Evolutionary conservation across 148 eudicot genomes (phyloP), one percentile per base, ranked within the genome.

Genomic region (Rheum nobile): DNA sequence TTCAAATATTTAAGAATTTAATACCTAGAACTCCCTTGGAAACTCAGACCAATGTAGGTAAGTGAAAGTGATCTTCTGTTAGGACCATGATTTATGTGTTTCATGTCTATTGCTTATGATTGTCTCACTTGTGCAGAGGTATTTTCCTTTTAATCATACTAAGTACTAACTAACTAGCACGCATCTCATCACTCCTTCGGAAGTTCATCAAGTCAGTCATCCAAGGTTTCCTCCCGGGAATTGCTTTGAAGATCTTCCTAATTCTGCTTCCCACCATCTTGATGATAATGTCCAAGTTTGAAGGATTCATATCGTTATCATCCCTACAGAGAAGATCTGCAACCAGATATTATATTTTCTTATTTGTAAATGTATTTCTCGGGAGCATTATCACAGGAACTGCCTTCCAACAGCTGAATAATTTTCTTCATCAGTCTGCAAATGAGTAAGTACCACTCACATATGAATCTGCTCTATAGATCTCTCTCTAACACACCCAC

Each of bases 241-340:
- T 89, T 44, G 94, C 88, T 17, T 76, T 89, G 77, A 89, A 89
- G 83, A 79, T 89, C 72, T 89, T 89, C 75, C 91, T 89, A 29
- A 70, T 89, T 22, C 71, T 85, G 75, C 83, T 89, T 32, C 94
- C 91, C 50, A 68, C 85, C 54, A 81, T 89, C 69, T 75, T 89
- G 84, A 89, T 89, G 94, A 67, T 85, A 21, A 89, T 89, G 94
- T 89, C 94, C 19, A 89, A 87, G 72, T 84, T 89, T 70, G 94
- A 89, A 78, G 94, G 94, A 68, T 87, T 82, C 63, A 67, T 78
- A 65, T 84, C 91, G 44, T 75, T 83, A 79, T 89, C 94, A 67
- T 54, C 83, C 52, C 79, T 89, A 44, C 91, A 89, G 75, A 87
- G 91, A 75, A 85, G 86, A 85, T 82, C 89, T 48, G 94, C 94